Percentiles rank a stretch among this genome's conserved stretches.
phyloP scores from a whole-genome alignment of 2,329 filamentous ascomycete species.

The Fusarium chlamydosporum region DNA sequence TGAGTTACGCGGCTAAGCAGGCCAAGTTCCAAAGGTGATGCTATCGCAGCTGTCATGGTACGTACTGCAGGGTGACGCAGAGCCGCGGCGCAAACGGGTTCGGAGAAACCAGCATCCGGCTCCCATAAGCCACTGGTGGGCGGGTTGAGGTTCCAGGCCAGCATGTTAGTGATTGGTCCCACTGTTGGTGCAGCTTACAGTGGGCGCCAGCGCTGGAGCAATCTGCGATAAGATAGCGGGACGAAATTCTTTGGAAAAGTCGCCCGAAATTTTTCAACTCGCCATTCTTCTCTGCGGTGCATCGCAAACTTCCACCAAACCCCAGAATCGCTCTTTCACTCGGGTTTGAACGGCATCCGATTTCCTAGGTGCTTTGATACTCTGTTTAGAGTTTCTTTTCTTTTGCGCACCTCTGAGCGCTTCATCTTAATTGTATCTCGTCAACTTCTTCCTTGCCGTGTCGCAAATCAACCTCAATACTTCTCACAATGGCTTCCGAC shows the following conservation, averaged over 20 bases:
- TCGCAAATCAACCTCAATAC: conserved; percentile 1
- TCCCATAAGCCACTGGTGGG: background rate
- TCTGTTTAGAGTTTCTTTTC: background rate
- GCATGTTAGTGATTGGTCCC: conserved; percentile 35
- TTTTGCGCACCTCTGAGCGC: background rate
- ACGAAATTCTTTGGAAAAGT: conserved; percentile 6
- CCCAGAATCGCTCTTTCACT: background rate
- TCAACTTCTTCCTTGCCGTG: background rate
- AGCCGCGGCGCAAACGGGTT: conserved; percentile 8
- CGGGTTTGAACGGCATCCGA: background rate
- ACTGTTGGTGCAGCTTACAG: background rate
- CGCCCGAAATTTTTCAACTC: conserved; percentile 4
- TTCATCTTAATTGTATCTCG: background rate
- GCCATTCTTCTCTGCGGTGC: background rate
- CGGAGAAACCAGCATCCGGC: conserved; percentile 34
- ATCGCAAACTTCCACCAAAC: conserved; percentile 1
- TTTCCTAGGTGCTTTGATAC: background rate
- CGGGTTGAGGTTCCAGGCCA: conserved; percentile 25
- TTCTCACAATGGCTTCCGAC: conserved; percentile 80
- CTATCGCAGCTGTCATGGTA: conserved; percentile 47
- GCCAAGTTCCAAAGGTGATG: conserved; percentile 44
- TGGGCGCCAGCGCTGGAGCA: background rate
- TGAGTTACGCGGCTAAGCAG: conserved; percentile 44
- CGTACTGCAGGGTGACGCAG: conserved; percentile 39
- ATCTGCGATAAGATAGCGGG: conserved; percentile 1